Conservation (phyloP, 345 rosid species). For the Turnera subulata region DNA sequence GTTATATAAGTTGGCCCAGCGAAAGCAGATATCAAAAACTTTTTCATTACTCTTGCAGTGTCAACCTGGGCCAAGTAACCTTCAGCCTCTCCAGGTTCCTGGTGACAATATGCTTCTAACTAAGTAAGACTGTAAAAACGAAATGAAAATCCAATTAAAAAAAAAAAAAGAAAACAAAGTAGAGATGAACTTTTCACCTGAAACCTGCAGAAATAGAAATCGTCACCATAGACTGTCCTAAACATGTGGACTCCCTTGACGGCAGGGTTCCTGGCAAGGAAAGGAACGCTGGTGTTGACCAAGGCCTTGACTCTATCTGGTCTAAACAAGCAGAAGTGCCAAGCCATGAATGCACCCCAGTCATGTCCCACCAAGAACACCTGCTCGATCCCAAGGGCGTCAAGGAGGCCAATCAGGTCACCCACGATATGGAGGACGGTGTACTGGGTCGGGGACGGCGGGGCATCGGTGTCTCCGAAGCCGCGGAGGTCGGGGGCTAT, state of each 20-base stretch:
- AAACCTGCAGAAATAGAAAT: not conserved
- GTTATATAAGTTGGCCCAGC: not conserved
- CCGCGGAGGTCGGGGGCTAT: conserved; percentile 82
- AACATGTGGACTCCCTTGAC: not conserved
- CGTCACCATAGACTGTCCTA: not conserved
- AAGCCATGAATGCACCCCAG: not conserved
- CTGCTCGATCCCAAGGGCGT: conserved; percentile 22
- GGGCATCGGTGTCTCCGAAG: conserved; percentile 63
- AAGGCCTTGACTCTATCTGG: not conserved
- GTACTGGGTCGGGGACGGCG: conserved; percentile 36
- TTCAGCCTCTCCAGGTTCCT: not conserved
- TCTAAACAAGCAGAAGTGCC: not conserved
- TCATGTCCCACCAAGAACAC: conserved; percentile 35
- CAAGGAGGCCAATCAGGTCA: conserved; percentile 48
- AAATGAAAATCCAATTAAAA: no score
- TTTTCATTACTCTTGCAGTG: not conserved
- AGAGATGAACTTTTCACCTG: not conserved
- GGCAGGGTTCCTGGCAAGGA: not conserved
- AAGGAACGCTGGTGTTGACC: not conserved
- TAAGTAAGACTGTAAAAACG: not conserved
- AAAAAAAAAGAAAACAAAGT: no score
- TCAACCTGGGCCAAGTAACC: not conserved
- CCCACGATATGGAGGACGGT: conserved; percentile 44
- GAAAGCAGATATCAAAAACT: not conserved
- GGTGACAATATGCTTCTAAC: not conserved